Evolutionary conservation across 306 rosid species (phyloP), one percentile per base, ranked within the genome.

Genomic region (Betula pendula): DNA sequence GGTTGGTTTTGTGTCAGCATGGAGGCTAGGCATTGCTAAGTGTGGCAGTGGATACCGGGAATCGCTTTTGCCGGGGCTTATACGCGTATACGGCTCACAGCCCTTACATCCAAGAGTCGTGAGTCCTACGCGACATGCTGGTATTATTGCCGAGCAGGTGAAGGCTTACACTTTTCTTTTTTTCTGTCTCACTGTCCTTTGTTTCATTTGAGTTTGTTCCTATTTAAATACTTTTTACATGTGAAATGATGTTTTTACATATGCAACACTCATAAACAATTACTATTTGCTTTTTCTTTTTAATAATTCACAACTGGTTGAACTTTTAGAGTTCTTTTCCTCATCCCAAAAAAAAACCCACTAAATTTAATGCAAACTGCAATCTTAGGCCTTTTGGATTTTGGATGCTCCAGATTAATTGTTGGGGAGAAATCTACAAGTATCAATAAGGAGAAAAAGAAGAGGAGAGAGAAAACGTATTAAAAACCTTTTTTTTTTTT

Each of bases 31-130:
- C 99, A 9, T 92, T 96, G 78, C 83, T 96, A 10, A 96, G 99
- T 82, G 92, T 96, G 25, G 99, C 99, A 0, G 99, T 96, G 80
- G n/a, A 96, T 96, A 79, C 99, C 99, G 0, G 99, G 99, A 35
- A 96, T 96, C 49, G 99, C 98, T 72, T 96, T 96, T 68, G 98
- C 99, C 20, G 99, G 99, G 97, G 99, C 19, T 88, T 96, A 77
- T 96, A 96, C 80, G 99, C 99, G 10, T 96, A 96, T 72, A 96
- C 99, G 4, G n/a, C 97, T 96, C 80, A 92, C 98, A 0, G 99
- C 98, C 71, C 94, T 96, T 9, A 96, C 99, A 2, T 96, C 99
- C 10, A 96, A 96, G 89, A 96, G 96, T 24, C 96, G 97, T 12
- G 90, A 92, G 83, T 96, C 99, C 1, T 96, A 96, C 76, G 94